Evolutionary conservation across 1,284 basidiomycete species (phyloP).

Genomic region (Naganishia cerealis): DNA sequence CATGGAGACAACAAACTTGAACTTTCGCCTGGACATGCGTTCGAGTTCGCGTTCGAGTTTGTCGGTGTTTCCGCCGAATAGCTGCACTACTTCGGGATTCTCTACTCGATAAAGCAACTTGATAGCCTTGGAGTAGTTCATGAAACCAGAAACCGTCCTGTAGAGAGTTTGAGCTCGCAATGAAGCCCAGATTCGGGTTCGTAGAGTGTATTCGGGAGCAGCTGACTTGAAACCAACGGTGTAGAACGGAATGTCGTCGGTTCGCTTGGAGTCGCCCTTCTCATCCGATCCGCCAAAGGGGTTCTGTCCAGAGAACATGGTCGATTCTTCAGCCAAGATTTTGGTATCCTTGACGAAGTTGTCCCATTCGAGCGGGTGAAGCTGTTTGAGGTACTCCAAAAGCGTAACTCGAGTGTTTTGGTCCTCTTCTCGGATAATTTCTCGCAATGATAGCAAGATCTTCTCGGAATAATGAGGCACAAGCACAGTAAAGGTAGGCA

Average conservation of each 20-base stretch:
- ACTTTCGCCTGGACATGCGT: slow-evolving; percentile 95
- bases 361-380: slow-evolving; percentile 98
- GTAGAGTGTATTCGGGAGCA: slow-evolving; percentile 95
- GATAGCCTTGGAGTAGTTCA: slow-evolving; percentile 99
- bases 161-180: slow-evolving; percentile 97
- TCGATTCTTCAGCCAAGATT: slow-evolving; percentile 94
- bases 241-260: slow-evolving; percentile 95
- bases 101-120: slow-evolving; percentile 99
- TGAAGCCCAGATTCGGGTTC: slow-evolving; percentile 98
- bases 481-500: slow-evolving; percentile 95
- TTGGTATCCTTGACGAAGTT: slow-evolving; percentile 99
- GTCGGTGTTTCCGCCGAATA: slow-evolving; percentile 96
- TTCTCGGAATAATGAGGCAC: slow-evolving; percentile 96
- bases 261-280: slow-evolving; percentile 74
- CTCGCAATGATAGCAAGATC: slow-evolving; percentile 86
- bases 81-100: slow-evolving; percentile 96
- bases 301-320: slow-evolving; percentile 69
- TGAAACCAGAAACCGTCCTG: slow-evolving; percentile 98
- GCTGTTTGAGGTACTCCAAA: slow-evolving; percentile 94
- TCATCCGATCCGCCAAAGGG: slow-evolving; percentile 73
- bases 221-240: slow-evolving; percentile 99
- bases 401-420: slow-evolving; percentile 91
- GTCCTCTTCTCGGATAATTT: slow-evolving; percentile 95
- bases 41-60: slow-evolving; percentile 94
- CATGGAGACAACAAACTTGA: slow-evolving; percentile 99